Conservation (phyloP, 805 yeast genomes). For the Zygosaccharomyces bailii region DNA sequence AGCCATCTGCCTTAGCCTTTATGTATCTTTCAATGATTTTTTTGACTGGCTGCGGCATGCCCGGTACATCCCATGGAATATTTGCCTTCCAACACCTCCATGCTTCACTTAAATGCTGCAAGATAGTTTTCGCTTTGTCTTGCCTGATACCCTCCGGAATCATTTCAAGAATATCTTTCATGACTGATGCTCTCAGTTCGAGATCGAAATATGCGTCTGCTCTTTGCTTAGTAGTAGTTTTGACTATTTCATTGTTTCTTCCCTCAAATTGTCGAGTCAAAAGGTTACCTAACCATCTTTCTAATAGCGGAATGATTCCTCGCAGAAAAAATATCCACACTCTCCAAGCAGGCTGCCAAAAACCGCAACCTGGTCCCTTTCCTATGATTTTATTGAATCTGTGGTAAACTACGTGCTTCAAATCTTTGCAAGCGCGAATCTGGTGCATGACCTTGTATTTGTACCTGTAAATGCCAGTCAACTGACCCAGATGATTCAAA, state of each 20-base stretch:
- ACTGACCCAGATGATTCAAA: slow-evolving; percentile 88
- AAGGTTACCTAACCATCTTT: slow-evolving; percentile 91
- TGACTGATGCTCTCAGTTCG: slow-evolving; percentile 87
- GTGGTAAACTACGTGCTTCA: slow-evolving; percentile 87
- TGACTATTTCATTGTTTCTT: slow-evolving; percentile 86
- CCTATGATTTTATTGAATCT: slow-evolving; percentile 83
- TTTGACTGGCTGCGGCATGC: slow-evolving; percentile 87
- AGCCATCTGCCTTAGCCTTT: slow-evolving; percentile 93
- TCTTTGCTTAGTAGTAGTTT: slow-evolving; percentile 92
- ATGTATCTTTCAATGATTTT: slow-evolving; percentile 84
- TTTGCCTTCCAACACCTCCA: slow-evolving; percentile 99
- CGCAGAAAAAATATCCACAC: slow-evolving; percentile 91
- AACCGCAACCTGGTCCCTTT: slow-evolving; percentile 98
- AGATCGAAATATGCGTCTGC: slow-evolving; percentile 92
- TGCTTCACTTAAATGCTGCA: slow-evolving; percentile 95
- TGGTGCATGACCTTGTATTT: slow-evolving; percentile 98
- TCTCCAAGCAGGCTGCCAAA: slow-evolving; percentile 99
- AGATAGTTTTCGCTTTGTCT: slow-evolving; percentile 76
- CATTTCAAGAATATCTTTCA: slow-evolving; percentile 95
- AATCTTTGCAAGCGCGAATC: slow-evolving; percentile 90
- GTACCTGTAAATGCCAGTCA: slow-evolving; percentile 94
- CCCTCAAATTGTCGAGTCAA: slow-evolving; percentile 95
- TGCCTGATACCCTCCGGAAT: slow-evolving; percentile 92
- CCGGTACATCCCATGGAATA: slow-evolving; percentile 97
- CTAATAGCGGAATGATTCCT: slow-evolving; percentile 87